A percentile compares a stretch with the other conserved stretches of the same genome.
Evolutionary conservation across 345 rosid genomes (phyloP).

Genomic region (Streptanthus diversifolius): DNA sequence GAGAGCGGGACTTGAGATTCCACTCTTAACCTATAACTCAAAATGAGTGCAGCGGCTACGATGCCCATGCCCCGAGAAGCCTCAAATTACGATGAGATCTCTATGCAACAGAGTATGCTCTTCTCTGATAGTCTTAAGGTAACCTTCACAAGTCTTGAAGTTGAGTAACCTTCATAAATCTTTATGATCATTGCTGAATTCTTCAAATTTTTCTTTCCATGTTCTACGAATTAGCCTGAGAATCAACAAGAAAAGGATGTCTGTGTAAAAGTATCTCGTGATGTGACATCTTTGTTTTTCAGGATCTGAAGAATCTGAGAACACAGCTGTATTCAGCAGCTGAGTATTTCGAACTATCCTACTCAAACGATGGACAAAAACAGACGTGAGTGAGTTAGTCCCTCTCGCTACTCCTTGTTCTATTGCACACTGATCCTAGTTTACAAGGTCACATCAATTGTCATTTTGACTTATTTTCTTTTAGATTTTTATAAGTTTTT

Average conservation of each 20-base stretch:
- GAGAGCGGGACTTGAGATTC: slow-evolving; percentile 11
- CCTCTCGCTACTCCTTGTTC: not conserved
- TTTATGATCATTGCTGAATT: not conserved
- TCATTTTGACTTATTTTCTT: not conserved
- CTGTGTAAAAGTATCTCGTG: not conserved
- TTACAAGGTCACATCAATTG: not conserved
- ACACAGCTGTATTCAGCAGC: slow-evolving; percentile 91
- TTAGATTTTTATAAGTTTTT: not conserved
- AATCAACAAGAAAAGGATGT: not conserved
- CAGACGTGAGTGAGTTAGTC: slow-evolving; percentile 56
- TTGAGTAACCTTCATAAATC: not conserved
- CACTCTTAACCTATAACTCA: slow-evolving; percentile 27
- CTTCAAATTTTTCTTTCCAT: not conserved
- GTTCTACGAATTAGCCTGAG: not conserved
- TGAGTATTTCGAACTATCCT: slow-evolving; percentile 85
- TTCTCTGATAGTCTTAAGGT: slow-evolving; percentile 90
- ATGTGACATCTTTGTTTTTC: slow-evolving; percentile 6
- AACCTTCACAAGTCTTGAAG: not conserved
- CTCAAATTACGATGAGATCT: slow-evolving; percentile 68
- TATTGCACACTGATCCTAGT: not conserved
- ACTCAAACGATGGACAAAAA: slow-evolving; percentile 74
- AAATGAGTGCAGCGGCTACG: slow-evolving; percentile 59
- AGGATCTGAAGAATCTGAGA: slow-evolving; percentile 88
- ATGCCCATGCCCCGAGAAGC: slow-evolving; percentile 51
- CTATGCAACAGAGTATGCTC: slow-evolving; percentile 82